Evolutionary conservation across 2,329 filamentous ascomycete species (phyloP), one percentile per base, ranked within the genome.

Genomic region (Gnomoniopsis smithogilvyi): DNA sequence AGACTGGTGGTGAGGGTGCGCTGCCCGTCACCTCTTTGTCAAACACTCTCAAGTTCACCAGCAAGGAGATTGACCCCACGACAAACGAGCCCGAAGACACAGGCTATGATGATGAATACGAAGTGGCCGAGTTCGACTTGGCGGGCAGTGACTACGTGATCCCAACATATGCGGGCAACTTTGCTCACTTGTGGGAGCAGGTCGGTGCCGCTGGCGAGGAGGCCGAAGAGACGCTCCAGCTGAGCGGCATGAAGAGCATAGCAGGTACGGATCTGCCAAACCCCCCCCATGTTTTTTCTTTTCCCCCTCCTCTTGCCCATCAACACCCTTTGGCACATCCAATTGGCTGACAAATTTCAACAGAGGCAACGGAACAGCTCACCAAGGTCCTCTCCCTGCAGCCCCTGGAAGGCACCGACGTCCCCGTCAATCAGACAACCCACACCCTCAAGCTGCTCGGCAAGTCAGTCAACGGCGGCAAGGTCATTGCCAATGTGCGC

Each of bases 41-140:
- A 65, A 99, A 98, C 75, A 80, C 91, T 43, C 88, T 99, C 71
- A 97, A 95, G 76, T 99, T 99, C 73, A 97, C 92, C 19, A 95
- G 89, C 80, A 98, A 97, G 78, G 95, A 99, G 76, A 95, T 99
- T 65, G 95, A 99, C 68, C 95, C 95, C 6, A 90, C 90, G 26
- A 96, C 91, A n/a, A 86, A 87, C 65, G 92, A 97, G 75, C 91
- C 94, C 0, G 95, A 99, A 73, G 92, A 96, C 17, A 83, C 78
- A 50, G 95, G 95, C 49, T 98, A 98, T 73, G 94, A 98, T 55
- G 95, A 99, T 69, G 95, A 99, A 77, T 99, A 99, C 71, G 91
- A 97, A 76, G 90, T 98, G 61, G 92, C 95, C 63, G 92, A 97
- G 71, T 86, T 98, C 62, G 93, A 97, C 63, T 85, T 99, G 62